These are phyloP conservation scores for Cenchrus americanus DNA, from an alignment of 176 grass and related monocot genomes.

Conservation along the genomic window DNA sequence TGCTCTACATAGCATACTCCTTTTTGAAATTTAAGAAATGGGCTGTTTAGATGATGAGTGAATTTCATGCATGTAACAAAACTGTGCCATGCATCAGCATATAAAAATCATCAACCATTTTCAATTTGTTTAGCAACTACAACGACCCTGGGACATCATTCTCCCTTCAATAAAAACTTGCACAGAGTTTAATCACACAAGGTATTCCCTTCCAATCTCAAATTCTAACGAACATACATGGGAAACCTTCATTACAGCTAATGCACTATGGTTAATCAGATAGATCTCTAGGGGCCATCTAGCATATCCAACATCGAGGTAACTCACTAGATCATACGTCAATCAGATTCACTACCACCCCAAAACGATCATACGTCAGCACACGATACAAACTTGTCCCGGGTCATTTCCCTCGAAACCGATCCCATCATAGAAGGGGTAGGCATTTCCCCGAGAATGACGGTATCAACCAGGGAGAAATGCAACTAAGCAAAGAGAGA, in stretches of 20 bases:
- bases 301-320: too few species aligned
- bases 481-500: not conserved
- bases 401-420: not conserved
- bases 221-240: not conserved
- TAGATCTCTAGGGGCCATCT: too few species aligned
- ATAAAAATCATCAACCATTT: not conserved
- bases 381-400: conserved; percentile 29
- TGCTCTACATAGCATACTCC: not conserved
- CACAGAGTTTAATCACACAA: not conserved
- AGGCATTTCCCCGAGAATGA: not conserved
- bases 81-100: not conserved
- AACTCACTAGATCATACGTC: too few species aligned
- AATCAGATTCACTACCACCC: not conserved
- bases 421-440: not conserved
- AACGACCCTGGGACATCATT: not conserved
- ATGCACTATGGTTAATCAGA: too few species aligned
- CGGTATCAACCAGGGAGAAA: too few species aligned
- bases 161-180: not conserved
- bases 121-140: not conserved
- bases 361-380: not conserved
- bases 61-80: not conserved
- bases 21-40: not conserved
- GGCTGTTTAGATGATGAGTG: not conserved
- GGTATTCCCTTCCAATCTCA: not conserved
- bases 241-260: not conserved